phyloP scores from a whole-genome alignment of 257 asterid genomes.

The Plectranthus barbatus region DNA sequence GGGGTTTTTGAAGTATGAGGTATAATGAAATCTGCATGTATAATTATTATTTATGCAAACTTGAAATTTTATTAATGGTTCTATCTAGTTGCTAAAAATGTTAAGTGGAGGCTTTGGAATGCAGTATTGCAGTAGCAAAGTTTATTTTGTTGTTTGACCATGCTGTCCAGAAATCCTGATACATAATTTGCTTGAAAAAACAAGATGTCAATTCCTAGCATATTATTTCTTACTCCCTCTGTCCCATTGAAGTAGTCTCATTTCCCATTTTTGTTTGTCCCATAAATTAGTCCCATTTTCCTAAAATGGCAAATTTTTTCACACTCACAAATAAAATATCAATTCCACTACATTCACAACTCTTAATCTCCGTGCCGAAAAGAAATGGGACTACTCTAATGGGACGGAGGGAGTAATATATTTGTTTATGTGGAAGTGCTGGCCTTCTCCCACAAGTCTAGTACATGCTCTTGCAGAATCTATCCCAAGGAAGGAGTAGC shows the following conservation, averaged over 20 bases:
- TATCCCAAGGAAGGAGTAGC: conserved; percentile 79
- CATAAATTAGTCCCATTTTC: no score
- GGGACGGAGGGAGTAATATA: no score
- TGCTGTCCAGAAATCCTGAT: neutral
- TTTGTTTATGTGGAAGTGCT: neutral
- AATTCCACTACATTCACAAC: no score
- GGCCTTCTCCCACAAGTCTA: conserved; percentile 5
- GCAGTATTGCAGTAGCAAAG: no score
- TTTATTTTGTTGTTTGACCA: no score
- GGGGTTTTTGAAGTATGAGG: conserved; percentile 99
- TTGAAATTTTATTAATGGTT: neutral
- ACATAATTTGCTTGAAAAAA: neutral
- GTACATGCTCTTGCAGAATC: conserved; percentile 44
- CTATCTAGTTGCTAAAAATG: neutral
- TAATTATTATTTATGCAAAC: neutral
- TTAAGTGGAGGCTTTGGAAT: neutral
- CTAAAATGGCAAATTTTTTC: no score
- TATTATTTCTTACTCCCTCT: no score
- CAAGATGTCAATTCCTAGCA: neutral
- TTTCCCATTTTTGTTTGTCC: no score
- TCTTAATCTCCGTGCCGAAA: no score
- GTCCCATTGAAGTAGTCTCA: no score
- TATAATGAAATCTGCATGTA: conserved; percentile 20
- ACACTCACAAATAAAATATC: no score
- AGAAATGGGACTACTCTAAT: no score